Evolutionary conservation across 148 eudicot species (phyloP).

Genomic region (Limonium bicolor): DNA sequence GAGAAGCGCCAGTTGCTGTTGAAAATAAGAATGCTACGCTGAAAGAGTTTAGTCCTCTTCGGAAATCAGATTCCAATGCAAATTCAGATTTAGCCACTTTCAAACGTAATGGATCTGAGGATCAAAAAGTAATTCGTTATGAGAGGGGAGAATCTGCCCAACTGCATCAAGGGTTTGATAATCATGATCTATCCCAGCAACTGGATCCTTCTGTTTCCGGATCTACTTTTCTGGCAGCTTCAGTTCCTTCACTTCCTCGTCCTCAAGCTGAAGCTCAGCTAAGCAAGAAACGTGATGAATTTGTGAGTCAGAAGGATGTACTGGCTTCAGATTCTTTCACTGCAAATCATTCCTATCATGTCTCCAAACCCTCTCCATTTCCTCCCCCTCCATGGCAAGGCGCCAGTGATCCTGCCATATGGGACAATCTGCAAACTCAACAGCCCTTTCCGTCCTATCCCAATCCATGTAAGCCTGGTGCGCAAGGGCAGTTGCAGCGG

Average conservation of each 20-base stretch:
- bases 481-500: slow-evolving; percentile 33
- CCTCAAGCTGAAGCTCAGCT: slow-evolving; percentile 8
- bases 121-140: slow-evolving; percentile 12
- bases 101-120: slow-evolving; percentile 16
- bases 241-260: slow-evolving; percentile 10
- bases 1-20: slow-evolving; percentile 6
- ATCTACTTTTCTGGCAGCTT: slow-evolving; percentile 9
- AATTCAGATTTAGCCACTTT: slow-evolving; percentile 14
- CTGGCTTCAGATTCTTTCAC: slow-evolving; percentile 13
- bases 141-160: slow-evolving; percentile 13
- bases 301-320: slow-evolving; percentile 6
- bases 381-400: slow-evolving; percentile 12
- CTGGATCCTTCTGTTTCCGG: slow-evolving; percentile 9
- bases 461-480: slow-evolving; percentile 17
- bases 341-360: slow-evolving; percentile 12
- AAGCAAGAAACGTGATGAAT: slow-evolving; percentile 7
- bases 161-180: slow-evolving; percentile 13
- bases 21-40: slow-evolving; percentile 14
- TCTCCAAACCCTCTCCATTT: slow-evolving; percentile 16
- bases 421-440: slow-evolving; percentile 36
- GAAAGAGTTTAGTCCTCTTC: slow-evolving; percentile 9
- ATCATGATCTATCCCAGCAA: slow-evolving; percentile 10
- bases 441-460: slow-evolving; percentile 25
- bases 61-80: slow-evolving; percentile 14
- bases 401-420: too few relatives aligned